A percentile compares a stretch with the other conserved stretches of the same genome.
phyloP scores from a whole-genome alignment of 257 asterid genomes.

The Solanum microdontum region DNA sequence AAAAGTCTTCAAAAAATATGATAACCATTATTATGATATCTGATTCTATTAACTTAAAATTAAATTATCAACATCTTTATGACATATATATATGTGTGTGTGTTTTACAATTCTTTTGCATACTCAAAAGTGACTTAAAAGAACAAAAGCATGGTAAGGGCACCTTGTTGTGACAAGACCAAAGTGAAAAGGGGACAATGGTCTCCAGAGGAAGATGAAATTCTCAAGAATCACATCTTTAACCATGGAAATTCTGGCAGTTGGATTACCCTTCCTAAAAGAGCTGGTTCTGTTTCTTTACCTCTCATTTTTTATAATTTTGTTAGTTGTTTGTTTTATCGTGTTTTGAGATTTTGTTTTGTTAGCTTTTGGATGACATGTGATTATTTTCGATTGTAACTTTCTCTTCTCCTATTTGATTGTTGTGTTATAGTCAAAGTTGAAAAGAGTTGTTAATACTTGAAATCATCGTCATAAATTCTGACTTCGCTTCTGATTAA shows the following conservation, averaged over 20 bases:
- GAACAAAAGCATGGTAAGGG: conserved; percentile 31
- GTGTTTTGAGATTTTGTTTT: not conserved
- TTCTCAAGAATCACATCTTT: conserved; percentile 30
- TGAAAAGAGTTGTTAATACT: not conserved
- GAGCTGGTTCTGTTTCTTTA: conserved; percentile 29
- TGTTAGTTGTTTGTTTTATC: not conserved
- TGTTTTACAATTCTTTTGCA: not conserved
- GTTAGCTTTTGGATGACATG: not conserved
- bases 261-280: conserved; percentile 48
- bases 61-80: not conserved
- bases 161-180: conserved; percentile 49
- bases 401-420: not conserved
- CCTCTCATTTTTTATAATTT: not conserved
- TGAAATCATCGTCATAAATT: too few relatives aligned
- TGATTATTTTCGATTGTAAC: not conserved
- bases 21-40: not conserved
- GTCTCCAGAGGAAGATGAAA: conserved; percentile 57
- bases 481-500: not conserved
- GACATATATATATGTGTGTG: not conserved
- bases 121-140: not conserved
- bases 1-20: not conserved
- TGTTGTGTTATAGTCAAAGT: not conserved
- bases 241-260: conserved; percentile 36
- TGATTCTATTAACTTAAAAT: not conserved
- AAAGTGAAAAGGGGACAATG: conserved; percentile 51